Evolutionary conservation across 2,329 filamentous ascomycete genomes (phyloP), one percentile per base, ranked within the genome.

Genomic region (Venturia aucupariae): DNA sequence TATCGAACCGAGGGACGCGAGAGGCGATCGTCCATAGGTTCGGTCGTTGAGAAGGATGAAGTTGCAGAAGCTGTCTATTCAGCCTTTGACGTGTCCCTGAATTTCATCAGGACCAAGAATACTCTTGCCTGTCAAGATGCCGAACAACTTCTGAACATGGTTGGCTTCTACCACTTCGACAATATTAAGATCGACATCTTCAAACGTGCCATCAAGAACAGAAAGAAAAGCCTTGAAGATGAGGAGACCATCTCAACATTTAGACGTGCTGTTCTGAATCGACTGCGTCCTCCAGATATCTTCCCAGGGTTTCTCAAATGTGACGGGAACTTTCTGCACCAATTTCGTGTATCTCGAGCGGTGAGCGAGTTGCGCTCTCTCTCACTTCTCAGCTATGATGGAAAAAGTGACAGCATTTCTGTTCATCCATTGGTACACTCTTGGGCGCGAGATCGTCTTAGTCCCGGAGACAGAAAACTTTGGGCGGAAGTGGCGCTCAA

Each of bases 381-480:
- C 6, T 72, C 69, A 22, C 62, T 74, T 10, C 65, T 74, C 8
- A 70, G 57, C 8, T 61, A 70, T 42, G 60, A 70, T 48, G 62
- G 67, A 17, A 55, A 38, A 4, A 60, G 32, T 10, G 68, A 73
- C 55, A 70, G 66, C 61, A 74, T 71, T 60, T 74, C 70, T 6
- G 69, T 74, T 66, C 72, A 75, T 67, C 72, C 71, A 11, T 61
- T 74, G 19, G 68, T 74, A 11, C 72, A 75, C 61, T 68, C 59
- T 10, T 75, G 72, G 73, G 72, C 69, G 3, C 66, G 73, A 38
- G 70, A 73, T 55, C 66, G 72, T 48, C 70, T 71, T 65, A 66
- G 48, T 17, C 32, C 70, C 69, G 65, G 66, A 19, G 71, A 73
- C 57, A 70, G 73, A 66, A 69, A 68, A 19, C 42, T 74, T 24